Evolutionary conservation across 345 rosid genomes (phyloP), one percentile per base, ranked within the genome.

Genomic region (Microcos paniculata): DNA sequence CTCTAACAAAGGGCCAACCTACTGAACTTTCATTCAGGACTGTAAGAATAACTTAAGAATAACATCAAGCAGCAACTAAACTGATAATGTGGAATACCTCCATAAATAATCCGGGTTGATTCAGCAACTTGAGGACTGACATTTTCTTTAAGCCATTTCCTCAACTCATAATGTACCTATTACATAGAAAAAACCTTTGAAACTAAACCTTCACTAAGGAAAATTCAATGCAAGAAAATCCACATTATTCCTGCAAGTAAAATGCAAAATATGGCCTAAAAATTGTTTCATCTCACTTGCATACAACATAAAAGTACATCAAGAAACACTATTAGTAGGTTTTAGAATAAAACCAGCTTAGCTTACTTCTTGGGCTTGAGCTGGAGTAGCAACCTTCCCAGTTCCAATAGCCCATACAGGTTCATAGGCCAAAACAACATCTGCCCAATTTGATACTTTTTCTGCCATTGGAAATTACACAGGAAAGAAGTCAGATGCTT

Each of bases 331-430:
- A 26, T 33, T 43, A 48, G 21, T 24, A 15, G 24, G 6, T 21
- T 57, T 3, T 48, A 16, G 4, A 48, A 72, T 35, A 33, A 30
- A 5, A 78, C 48, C 66, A 28, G 78, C 5, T 26, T 19, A 31
- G 76, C 94, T 85, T 83, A 91, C 99, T 77, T 95, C 99, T 81
- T 95, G 97, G 72, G 98, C 99, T 79, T 95, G 98, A 67, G 90
- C 90, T 74, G 96, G 97, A 72, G 87, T 83, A 30, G 97, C 97
- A 70, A 93, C 99, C 88, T 93, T 93, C 75, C 96, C 98, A 24
- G 97, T 93, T 80, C 96, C 96, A 79, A 93, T 95, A 62, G 97
- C 98, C 98, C 98, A 95, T 66, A 95, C 98, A 38, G 98, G 97
- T 70, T 93, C 97, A 77, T 93, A 93, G 56, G 98, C 99, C 78